Evolutionary conservation across 305 asterid species (phyloP).

Genomic region (Fraxinus nigra): DNA sequence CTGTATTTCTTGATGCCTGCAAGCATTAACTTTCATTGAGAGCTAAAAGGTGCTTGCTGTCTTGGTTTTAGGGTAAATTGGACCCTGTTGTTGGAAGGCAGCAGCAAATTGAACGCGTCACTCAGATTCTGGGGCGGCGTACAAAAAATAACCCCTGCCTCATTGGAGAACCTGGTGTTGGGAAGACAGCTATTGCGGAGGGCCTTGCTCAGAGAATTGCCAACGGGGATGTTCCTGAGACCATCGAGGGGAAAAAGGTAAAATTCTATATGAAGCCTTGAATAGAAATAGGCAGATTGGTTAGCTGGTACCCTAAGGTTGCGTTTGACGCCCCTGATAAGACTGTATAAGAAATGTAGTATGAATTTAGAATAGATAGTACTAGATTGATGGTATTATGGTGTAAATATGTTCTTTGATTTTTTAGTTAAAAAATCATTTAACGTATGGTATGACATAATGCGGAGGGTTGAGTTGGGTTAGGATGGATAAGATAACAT

Average conservation of each 20-base stretch:
- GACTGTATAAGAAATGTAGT: background rate
- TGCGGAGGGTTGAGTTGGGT: background rate
- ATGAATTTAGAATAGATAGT: background rate
- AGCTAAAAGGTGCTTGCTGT: constrained; percentile 6
- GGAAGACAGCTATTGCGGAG: constrained; percentile 98
- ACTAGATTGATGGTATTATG: background rate
- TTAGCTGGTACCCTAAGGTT: constrained; percentile 1
- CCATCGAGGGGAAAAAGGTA: constrained; percentile 93
- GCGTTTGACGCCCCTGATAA: background rate
- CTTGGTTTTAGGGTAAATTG: constrained; percentile 70
- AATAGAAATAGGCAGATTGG: background rate
- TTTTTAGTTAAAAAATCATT: background rate
- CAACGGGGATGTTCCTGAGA: constrained; percentile 94
- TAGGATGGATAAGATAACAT: background rate
- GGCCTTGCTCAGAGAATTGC: constrained; percentile 98
- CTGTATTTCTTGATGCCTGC: constrained; percentile 14
- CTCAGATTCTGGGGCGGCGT: constrained; percentile 91
- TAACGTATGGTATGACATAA: background rate
- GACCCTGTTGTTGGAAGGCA: constrained; percentile 99
- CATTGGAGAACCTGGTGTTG: constrained; percentile 99
- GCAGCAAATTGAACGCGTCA: constrained; percentile 86
- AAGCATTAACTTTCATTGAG: constrained; percentile 3
- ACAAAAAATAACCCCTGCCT: constrained; percentile 97
- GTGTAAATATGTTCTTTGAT: background rate
- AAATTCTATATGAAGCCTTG: constrained; percentile 7